A percentile compares a stretch with the other conserved stretches of the same genome.
phyloP scores from a whole-genome alignment of 192 early-diverging fungal species.

The Haplosporangium gracile region DNA sequence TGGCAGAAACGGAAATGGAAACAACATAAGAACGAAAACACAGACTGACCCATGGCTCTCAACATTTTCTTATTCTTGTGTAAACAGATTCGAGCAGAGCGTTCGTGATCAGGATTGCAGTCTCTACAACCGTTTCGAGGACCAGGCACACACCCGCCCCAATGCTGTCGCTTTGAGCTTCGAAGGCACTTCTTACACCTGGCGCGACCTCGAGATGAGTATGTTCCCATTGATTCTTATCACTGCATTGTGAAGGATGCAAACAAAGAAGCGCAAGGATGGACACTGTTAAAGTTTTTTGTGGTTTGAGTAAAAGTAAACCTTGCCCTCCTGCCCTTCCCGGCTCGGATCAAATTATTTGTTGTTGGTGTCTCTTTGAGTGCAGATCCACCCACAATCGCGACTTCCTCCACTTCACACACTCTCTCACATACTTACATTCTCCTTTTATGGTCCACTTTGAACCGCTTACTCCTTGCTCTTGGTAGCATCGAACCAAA shows the following conservation, averaged over 20 bases:
- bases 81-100: slow-evolving; percentile 13
- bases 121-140: slow-evolving; percentile 45
- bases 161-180: slow-evolving; percentile 50
- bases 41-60: not conserved
- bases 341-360: slow-evolving; percentile 23
- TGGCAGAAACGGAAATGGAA: not conserved
- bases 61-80: not conserved
- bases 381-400: not conserved
- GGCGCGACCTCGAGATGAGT: slow-evolving; percentile 62
- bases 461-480: not conserved
- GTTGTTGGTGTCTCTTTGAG: not conserved
- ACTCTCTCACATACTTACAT: not conserved
- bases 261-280: not conserved
- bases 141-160: slow-evolving; percentile 24
- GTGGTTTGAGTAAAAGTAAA: not conserved
- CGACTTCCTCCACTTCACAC: not conserved
- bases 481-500: slow-evolving; percentile 38
- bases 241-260: not conserved
- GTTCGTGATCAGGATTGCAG: slow-evolving; percentile 21
- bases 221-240: not conserved
- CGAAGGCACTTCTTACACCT: slow-evolving; percentile 61
- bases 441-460: not conserved
- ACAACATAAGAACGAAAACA: no score
- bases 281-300: not conserved
- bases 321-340: not conserved